Conservation (phyloP, 352 stramenopile genomes). For the Phytophthora megakarya region DNA sequence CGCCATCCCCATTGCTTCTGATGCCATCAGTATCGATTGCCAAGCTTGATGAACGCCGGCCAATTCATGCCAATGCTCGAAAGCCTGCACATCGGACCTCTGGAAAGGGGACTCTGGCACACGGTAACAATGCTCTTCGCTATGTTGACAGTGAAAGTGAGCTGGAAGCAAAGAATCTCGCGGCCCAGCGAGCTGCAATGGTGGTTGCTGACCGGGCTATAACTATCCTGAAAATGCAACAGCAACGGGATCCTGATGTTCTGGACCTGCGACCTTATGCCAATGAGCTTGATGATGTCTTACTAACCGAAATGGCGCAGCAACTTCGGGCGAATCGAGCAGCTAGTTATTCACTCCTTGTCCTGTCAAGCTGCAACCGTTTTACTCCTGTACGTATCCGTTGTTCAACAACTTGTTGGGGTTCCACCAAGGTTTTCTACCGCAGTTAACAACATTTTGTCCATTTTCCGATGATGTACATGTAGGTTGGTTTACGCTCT, state of each 20-base stretch:
- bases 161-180: slow-evolving; percentile 38
- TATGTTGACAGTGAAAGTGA: slow-evolving; percentile 41
- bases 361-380: slow-evolving; percentile 61
- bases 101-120: neutral
- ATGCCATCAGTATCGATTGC: slow-evolving; percentile 23
- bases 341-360: slow-evolving; percentile 49
- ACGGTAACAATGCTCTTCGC: slow-evolving; percentile 43
- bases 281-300: slow-evolving; percentile 51
- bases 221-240: slow-evolving; percentile 46
- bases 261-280: slow-evolving; percentile 57
- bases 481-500: slow-evolving; percentile 71
- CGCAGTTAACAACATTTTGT: slow-evolving; percentile 9
- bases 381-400: slow-evolving; percentile 43
- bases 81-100: slow-evolving; percentile 12
- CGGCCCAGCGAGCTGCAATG: slow-evolving; percentile 42
- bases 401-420: neutral
- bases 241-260: slow-evolving; percentile 56
- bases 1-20: neutral
- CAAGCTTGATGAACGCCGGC: slow-evolving; percentile 14
- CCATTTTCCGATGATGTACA: neutral
- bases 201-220: slow-evolving; percentile 52
- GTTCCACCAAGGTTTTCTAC: neutral
- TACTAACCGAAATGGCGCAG: slow-evolving; percentile 65
- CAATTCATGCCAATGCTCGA: slow-evolving; percentile 4
- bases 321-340: slow-evolving; percentile 53